Base-by-base conservation (phyloP, 306 rosid species). In the Dryas drummondii region DNA sequence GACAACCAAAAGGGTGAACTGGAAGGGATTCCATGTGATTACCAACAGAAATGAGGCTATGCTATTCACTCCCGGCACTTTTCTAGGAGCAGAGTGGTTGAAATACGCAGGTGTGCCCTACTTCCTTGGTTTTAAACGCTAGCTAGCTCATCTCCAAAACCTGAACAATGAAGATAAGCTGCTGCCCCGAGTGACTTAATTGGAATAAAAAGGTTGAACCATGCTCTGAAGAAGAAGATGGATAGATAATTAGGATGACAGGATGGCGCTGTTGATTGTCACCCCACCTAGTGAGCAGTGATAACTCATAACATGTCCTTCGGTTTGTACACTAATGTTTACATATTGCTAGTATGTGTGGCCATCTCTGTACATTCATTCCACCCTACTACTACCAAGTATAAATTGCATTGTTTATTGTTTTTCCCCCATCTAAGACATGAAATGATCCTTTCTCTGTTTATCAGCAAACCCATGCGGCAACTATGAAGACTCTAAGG, bases 11-110 rank as follows among this genome's bases (percentile, higher is more conserved):
- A 71, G 81, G 78, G 78, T 81, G 45, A 66, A 45, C 4, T 81
- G 84, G 81, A 81, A 76, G 27, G 84, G 81, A 47, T 72, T 26
- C 50, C 75, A 77, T 19, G 85, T 67, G 55, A 72, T 81, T 6
- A 64, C 57, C 9, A 9, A 84, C 72, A 61, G 59, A 26, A 80
- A 74, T 3, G 83, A 77, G 58, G 87, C 81, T 42, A 41, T 42
- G 8, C 66, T 65, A 41, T 81, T 69, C 78, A 81, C 85, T 2
- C 67, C 73, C 0, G 81, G 80, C 14, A 48, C 48, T 1, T 78
- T 78, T 49, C 10, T 81, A 3, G 55, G 53, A 48, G 85, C 74
- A 32, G 61, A 16, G 4, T 84, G 88, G 88, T 49, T 81, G 52
- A 66, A 7, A 48, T 1, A 7, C 56, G 67, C 79, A 5, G 81